A percentile compares a stretch with the other conserved stretches of the same genome.
phyloP scores from a whole-genome alignment of 2,329 filamentous ascomycete species.

The Massarina eburnea region DNA sequence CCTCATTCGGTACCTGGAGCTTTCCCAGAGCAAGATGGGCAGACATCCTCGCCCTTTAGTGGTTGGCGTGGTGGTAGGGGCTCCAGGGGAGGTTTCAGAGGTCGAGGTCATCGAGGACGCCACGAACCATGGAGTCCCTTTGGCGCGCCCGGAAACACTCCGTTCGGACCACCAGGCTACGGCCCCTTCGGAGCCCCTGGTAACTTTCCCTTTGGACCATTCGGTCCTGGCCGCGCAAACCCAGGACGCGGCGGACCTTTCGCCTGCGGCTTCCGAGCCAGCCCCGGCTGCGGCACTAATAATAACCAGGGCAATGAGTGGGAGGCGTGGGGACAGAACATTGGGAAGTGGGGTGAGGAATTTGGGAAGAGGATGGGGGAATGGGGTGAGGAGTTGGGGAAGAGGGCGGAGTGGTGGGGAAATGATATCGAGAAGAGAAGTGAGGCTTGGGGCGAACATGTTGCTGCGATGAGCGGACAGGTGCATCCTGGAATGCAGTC shows the following conservation, averaged over 20 bases:
- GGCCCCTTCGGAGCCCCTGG: constrained; percentile 5
- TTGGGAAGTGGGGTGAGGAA: constrained; percentile 34
- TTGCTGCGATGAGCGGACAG: constrained; percentile 24
- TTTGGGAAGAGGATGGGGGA: constrained; percentile 33
- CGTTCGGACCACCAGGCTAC: constrained; percentile 9
- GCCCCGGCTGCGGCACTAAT: not conserved
- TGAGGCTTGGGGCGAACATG: constrained; percentile 31
- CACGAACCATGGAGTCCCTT: constrained; percentile 3
- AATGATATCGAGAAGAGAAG: constrained; percentile 17
- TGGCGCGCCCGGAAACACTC: constrained; percentile 5
- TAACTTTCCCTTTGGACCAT: constrained; percentile 6
- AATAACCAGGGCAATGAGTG: constrained; percentile 11
- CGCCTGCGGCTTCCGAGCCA: not conserved
- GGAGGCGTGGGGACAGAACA: constrained; percentile 18
- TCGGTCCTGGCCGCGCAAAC: constrained; percentile 9
- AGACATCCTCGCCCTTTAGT: not conserved
- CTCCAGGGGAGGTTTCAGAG: not conserved
- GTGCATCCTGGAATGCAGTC: constrained; percentile 12
- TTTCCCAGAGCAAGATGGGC: not conserved
- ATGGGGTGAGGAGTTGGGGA: constrained; percentile 34
- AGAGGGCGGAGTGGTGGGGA: constrained; percentile 20
- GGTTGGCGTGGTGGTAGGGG: constrained; percentile 5
- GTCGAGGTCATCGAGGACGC: not conserved
- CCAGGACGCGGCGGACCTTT: constrained; percentile 6
- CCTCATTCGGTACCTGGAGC: constrained; percentile 27